A percentile compares a stretch with the other conserved stretches of the same genome.
phyloP scores from a whole-genome alignment of 2,329 filamentous ascomycete genomes.

The Onygenales sp. region DNA sequence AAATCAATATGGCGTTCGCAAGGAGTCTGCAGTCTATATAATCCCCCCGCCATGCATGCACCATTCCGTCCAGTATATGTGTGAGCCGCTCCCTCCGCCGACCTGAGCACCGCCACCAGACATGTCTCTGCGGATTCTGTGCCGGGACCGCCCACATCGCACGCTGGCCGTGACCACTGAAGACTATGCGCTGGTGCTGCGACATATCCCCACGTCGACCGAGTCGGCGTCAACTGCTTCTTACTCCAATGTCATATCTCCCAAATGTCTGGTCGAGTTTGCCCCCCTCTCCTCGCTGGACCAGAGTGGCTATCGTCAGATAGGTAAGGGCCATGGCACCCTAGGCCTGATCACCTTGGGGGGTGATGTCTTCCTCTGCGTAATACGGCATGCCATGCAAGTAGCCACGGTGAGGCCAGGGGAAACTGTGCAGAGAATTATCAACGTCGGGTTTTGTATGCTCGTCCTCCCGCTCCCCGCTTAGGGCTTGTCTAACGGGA shows the following conservation, averaged over 20 bases:
- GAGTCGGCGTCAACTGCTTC: constrained; percentile 42
- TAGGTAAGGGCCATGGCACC: constrained; percentile 76
- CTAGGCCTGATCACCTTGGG: constrained; percentile 77
- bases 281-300: constrained; percentile 54
- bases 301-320: constrained; percentile 64
- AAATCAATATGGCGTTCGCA: no score
- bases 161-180: constrained; percentile 77
- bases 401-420: constrained; percentile 77
- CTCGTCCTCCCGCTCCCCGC: constrained; percentile 3
- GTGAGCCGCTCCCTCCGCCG: background rate
- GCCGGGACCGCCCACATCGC: constrained; percentile 78
- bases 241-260: constrained; percentile 29
- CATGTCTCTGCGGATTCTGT: constrained; percentile 65
- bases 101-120: background rate
- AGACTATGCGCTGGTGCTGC: constrained; percentile 73
- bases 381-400: constrained; percentile 69
- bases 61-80: no score
- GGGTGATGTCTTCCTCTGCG: constrained; percentile 79
- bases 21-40: no score
- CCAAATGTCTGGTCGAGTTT: constrained; percentile 84
- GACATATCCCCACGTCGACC: constrained; percentile 59
- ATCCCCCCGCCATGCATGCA: no score
- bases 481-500: constrained; percentile 6
- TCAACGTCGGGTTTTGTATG: constrained; percentile 69
- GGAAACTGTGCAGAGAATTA: constrained; percentile 81